A percentile compares a stretch with the other conserved stretches of the same genome.
These are phyloP conservation scores for Cichorium intybus DNA, from an alignment of 140 eudicot species.

Conservation along the genomic window DNA sequence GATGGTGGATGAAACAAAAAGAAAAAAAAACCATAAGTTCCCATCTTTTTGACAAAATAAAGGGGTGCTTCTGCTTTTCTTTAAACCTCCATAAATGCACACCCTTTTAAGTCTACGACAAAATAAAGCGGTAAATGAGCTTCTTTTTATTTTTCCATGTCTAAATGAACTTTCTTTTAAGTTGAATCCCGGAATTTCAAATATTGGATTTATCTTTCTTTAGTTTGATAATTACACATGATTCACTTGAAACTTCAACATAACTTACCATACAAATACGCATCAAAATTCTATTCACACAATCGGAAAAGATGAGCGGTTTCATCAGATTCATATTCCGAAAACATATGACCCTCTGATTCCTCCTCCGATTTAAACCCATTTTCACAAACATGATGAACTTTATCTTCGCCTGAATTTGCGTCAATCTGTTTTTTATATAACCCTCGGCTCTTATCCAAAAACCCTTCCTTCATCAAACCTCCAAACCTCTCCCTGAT, in stretches of 20 bases:
- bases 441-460: slow-evolving; percentile 56
- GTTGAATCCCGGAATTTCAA: slow-evolving; percentile 16
- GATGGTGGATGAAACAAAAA: background rate
- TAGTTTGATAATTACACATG: slow-evolving; percentile 26
- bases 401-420: too few relatives aligned
- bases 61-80: slow-evolving; percentile 1
- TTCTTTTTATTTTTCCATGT: background rate
- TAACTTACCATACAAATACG: too few relatives aligned
- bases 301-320: too few relatives aligned
- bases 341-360: too few relatives aligned
- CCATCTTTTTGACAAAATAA: slow-evolving; percentile 9
- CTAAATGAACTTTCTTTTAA: slow-evolving; percentile 6
- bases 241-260: too few relatives aligned
- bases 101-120: slow-evolving; percentile 1
- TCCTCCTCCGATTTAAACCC: too few relatives aligned
- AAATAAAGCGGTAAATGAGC: background rate
- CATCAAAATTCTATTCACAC: too few relatives aligned
- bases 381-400: too few relatives aligned
- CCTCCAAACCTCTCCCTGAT: slow-evolving; percentile 1
- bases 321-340: too few relatives aligned
- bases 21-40: background rate
- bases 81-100: slow-evolving; percentile 2
- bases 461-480: slow-evolving; percentile 34
- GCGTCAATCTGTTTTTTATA: slow-evolving; percentile 22
- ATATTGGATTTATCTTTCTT: slow-evolving; percentile 26